Base-by-base conservation (phyloP, 208 protist genomes). In the Willaertia magna region DNA sequence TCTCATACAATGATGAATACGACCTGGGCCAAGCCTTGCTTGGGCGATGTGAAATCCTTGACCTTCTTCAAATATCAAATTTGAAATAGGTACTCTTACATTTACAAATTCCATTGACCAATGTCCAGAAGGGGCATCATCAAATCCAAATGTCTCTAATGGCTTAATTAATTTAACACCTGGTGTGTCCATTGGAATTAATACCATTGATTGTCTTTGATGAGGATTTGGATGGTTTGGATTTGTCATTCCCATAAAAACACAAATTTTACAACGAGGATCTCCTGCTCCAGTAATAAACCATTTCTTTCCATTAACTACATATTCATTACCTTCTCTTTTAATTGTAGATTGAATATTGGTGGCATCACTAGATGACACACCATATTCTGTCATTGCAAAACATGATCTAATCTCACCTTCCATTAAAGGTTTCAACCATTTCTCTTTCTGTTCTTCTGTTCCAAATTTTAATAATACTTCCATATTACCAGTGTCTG, bases 1-100 rank as follows among this genome's bases (percentile, higher is more conserved):
- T 14, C 94, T 87, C 94, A 96, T 96, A 87, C 94, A 96, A 86
- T 96, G 94, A 78, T 96, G 94, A 48, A 96, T 94, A 39, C 94
- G 43, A 49, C 74, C 87, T 16, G 82, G 78, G 3, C 84, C 87
- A 39, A 85, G n/a, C 46, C 85, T 48, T 22, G 47, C 91, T 74
- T 94, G 91, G 12, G 92, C 89, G 75, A 95, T 94, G 67, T 93
- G 91, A 81, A 95, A 95, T 43, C 93, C 93, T n/a, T 88, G 76
- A 12, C 93, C 94, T 44, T 93, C 89, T 39, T 91, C 92, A 4
- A 94, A 87, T 9, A 95, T 47, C 0, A 96, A 59, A 59, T 94
- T 92, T 16, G 16, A 49, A 26, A 83, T 78, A 16, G 92, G 93
- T 16, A 95, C 92, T 34, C 88, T 86, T 18, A 95, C 93, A 59